These are phyloP conservation scores for Rhododendron molle DNA, from an alignment of 148 eudicot genomes.

Conservation along the genomic window DNA sequence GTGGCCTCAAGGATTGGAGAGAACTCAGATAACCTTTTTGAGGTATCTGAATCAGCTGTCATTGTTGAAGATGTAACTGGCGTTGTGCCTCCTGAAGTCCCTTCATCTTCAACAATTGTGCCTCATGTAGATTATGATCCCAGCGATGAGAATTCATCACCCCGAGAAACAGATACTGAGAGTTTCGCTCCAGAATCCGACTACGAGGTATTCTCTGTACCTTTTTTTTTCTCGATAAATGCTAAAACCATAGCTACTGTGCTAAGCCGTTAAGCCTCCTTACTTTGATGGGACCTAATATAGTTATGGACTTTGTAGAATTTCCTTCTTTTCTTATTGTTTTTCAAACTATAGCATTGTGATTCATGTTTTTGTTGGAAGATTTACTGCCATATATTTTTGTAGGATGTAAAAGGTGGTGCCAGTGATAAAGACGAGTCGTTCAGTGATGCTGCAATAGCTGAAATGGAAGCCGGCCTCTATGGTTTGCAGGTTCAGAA, in stretches of 20 bases:
- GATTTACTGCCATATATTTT: background rate
- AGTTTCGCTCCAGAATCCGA: constrained; percentile 33
- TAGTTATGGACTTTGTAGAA: background rate
- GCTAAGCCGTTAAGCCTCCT: background rate
- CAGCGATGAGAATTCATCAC: constrained; percentile 29
- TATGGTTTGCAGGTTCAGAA: constrained; percentile 80
- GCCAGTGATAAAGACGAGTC: constrained; percentile 35
- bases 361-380: background rate
- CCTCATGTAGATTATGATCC: constrained; percentile 33
- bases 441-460: constrained; percentile 67
- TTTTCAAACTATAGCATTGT: background rate
- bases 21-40: constrained; percentile 14
- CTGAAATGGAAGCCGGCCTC: constrained; percentile 86
- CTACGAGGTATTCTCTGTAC: constrained; percentile 35
- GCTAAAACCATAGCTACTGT: background rate
- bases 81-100: constrained; percentile 25
- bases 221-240: background rate
- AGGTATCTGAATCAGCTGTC: constrained; percentile 30
- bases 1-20: background rate
- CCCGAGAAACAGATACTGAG: constrained; percentile 32
- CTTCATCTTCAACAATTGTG: constrained; percentile 28
- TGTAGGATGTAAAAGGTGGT: constrained; percentile 48
- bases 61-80: constrained; percentile 55
- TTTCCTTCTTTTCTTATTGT: background rate
- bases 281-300: background rate